Conservation (phyloP, 805 yeast species). For the Torulaspora quercuum region DNA sequence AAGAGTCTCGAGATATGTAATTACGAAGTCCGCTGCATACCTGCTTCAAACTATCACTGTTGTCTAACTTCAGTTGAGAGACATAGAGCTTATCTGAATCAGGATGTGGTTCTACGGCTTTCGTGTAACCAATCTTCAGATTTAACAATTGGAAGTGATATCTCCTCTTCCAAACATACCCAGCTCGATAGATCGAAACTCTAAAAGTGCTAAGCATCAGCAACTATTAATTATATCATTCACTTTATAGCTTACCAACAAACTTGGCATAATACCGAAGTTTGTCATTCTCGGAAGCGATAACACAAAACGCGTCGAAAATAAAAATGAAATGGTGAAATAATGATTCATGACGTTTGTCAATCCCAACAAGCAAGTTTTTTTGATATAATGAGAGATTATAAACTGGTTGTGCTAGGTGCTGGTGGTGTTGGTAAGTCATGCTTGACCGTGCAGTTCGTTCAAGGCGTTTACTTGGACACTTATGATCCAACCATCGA, state of each 20-base stretch:
- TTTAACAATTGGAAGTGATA: conserved; percentile 25
- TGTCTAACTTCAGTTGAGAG: conserved; percentile 43
- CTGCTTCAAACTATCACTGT: conserved; percentile 22
- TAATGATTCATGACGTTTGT: neutral
- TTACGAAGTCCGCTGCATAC: conserved; percentile 61
- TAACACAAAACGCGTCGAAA: too few relatives aligned
- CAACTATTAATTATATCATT: too few relatives aligned
- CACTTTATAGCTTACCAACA: too few relatives aligned
- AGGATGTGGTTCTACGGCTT: conserved; percentile 47
- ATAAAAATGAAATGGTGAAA: neutral
- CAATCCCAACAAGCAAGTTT: too few relatives aligned
- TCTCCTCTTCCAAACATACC: neutral
- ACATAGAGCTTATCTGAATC: conserved; percentile 60
- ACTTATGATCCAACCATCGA: conserved; percentile 96
- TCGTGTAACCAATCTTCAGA: conserved; percentile 49
- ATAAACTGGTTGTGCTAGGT: conserved; percentile 86
- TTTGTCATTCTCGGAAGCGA: too few relatives aligned
- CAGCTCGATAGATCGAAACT: too few relatives aligned
- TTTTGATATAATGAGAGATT: conserved; percentile 61
- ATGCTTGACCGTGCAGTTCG: conserved; percentile 86
- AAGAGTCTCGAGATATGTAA: conserved; percentile 38
- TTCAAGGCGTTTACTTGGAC: conserved; percentile 85
- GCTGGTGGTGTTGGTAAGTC: conserved; percentile 98
- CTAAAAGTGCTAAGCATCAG: too few relatives aligned
- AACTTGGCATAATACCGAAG: too few relatives aligned